Evolutionary conservation across 371 early-diverging fungal species (phyloP).

Genomic region (Sporodiniella umbellata): DNA sequence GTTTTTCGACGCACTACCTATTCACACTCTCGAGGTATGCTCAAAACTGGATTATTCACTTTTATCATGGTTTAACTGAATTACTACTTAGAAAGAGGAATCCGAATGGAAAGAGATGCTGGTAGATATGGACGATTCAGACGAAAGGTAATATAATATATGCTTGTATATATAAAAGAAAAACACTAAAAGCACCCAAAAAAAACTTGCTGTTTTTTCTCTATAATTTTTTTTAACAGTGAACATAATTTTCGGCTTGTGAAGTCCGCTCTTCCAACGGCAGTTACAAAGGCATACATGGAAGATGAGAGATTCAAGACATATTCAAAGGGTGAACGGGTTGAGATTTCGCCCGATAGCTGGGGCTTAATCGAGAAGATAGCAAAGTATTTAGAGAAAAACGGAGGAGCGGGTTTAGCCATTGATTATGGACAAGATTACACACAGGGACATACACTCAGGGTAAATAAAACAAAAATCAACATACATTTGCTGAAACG

Average conservation of each 20-base stretch:
- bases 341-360: constrained; percentile 87
- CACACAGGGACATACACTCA: constrained; percentile 72
- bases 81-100: constrained; percentile 52
- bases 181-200: too few relatives aligned
- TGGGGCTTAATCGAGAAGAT: constrained; percentile 61
- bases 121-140: constrained; percentile 77
- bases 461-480: constrained; percentile 51
- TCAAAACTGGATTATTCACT: too few relatives aligned
- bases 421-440: constrained; percentile 92
- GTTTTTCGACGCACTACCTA: constrained; percentile 95
- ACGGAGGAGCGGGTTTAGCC: constrained; percentile 76
- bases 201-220: too few relatives aligned
- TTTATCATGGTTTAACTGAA: too few relatives aligned
- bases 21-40: constrained; percentile 80
- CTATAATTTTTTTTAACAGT: constrained; percentile 21
- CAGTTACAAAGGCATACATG: constrained; percentile 58
- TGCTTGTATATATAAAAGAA: neutral
- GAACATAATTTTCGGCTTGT: constrained; percentile 77
- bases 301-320: constrained; percentile 37
- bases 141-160: constrained; percentile 33
- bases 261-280: constrained; percentile 67
- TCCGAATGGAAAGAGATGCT: constrained; percentile 89
- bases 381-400: constrained; percentile 55
- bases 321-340: constrained; percentile 65
- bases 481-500: too few relatives aligned